Percentiles rank a stretch among this genome's conserved stretches.
Conservation (phyloP, 2,329 filamentous ascomycete genomes). For the Pseudocercospora macadamiae region DNA sequence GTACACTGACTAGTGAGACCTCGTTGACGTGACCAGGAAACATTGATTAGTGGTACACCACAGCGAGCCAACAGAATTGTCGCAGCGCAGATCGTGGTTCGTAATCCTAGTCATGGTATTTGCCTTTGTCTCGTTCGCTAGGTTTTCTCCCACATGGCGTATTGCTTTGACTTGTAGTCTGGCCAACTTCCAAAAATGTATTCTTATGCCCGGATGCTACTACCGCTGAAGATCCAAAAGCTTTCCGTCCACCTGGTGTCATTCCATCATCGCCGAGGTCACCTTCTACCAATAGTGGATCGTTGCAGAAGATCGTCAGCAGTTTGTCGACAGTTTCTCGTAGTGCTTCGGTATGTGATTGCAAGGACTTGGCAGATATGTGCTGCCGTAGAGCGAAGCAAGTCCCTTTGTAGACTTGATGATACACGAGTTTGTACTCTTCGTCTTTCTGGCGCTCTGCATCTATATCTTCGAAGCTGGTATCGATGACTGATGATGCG, state of each 20-base stretch:
- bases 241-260: slow-evolving; percentile 37
- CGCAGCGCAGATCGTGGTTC: not conserved
- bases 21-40: slow-evolving; percentile 22
- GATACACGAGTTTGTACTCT: slow-evolving; percentile 57
- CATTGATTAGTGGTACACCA: slow-evolving; percentile 13
- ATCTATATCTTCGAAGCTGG: slow-evolving; percentile 23
- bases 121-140: not conserved
- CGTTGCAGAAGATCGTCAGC: slow-evolving; percentile 48
- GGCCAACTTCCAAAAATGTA: slow-evolving; percentile 20
- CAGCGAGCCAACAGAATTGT: slow-evolving; percentile 8
- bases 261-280: slow-evolving; percentile 23
- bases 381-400: slow-evolving; percentile 51
- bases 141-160: slow-evolving; percentile 19
- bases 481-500: slow-evolving; percentile 23
- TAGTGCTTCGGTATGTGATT: slow-evolving; percentile 46
- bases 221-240: slow-evolving; percentile 29
- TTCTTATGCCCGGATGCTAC: slow-evolving; percentile 15
- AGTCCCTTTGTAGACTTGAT: slow-evolving; percentile 55
- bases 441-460: slow-evolving; percentile 45
- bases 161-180: slow-evolving; percentile 20
- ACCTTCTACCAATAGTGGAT: slow-evolving; percentile 41
- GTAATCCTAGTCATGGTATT: not conserved
- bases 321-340: slow-evolving; percentile 53
- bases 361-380: slow-evolving; percentile 42
- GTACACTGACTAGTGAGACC: slow-evolving; percentile 3